phyloP scores from a whole-genome alignment of 2,329 filamentous ascomycete species.

The Fusarium oligoseptatum region DNA sequence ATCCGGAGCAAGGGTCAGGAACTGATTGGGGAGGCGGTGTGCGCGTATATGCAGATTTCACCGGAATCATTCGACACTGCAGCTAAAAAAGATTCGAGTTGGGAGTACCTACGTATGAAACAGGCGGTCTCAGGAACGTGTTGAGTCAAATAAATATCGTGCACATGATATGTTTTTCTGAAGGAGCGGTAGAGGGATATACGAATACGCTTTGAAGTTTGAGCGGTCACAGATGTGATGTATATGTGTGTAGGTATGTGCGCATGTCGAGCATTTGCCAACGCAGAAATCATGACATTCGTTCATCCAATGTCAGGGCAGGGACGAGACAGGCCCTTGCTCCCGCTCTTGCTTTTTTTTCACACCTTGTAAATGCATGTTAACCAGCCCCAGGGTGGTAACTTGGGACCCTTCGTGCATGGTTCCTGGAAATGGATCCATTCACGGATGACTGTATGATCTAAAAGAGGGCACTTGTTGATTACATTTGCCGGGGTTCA shows the following conservation, averaged over 20 bases:
- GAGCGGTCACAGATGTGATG: neutral
- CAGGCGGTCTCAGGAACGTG: slow-evolving; percentile 26
- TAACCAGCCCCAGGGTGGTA: slow-evolving; percentile 4
- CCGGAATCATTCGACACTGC: slow-evolving; percentile 29
- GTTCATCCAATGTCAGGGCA: slow-evolving; percentile 10
- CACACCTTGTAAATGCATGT: neutral
- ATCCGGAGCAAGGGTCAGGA: slow-evolving; percentile 2
- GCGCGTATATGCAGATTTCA: slow-evolving; percentile 19
- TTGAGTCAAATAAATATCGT: neutral
- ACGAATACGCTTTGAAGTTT: neutral
- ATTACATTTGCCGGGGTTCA: neutral
- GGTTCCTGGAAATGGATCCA: neutral
- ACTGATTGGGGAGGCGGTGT: slow-evolving; percentile 29
- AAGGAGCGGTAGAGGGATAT: neutral
- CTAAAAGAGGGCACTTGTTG: neutral
- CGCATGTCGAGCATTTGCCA: neutral
- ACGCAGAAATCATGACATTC: neutral
- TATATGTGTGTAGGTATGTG: neutral
- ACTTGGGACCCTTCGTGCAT: slow-evolving; percentile 24
- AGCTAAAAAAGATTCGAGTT: slow-evolving; percentile 10
- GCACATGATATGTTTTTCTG: neutral
- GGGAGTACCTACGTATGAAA: slow-evolving; percentile 13
- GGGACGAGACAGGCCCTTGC: slow-evolving; percentile 18
- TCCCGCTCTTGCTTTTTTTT: slow-evolving; percentile 19
- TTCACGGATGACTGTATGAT: neutral